A percentile compares a stretch with the other conserved stretches of the same genome.
Evolutionary conservation across 768 basidiomycete species (phyloP).

Genomic region (Russula sp.): DNA sequence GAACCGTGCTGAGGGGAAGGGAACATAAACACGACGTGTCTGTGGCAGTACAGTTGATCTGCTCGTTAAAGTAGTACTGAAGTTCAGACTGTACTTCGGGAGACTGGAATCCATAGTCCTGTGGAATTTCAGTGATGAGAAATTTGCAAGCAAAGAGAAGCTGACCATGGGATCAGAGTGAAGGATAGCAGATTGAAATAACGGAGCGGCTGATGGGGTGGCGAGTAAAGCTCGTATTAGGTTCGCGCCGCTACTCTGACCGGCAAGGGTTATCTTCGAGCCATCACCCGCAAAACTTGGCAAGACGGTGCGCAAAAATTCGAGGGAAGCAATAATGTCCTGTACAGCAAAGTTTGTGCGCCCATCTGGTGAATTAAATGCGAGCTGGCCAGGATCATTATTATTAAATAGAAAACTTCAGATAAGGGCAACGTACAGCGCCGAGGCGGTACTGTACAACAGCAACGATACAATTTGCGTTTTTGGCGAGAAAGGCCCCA

Average conservation of each 20-base stretch:
- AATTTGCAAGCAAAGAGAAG: background rate
- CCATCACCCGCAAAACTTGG: conserved; percentile 66
- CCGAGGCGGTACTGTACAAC: conserved; percentile 85
- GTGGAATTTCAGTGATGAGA: conserved; percentile 6
- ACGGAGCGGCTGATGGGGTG: conserved; percentile 60
- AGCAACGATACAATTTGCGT: conserved; percentile 72
- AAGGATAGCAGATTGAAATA: conserved; percentile 76
- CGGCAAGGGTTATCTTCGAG: conserved; percentile 69
- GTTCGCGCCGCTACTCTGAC: conserved; percentile 78
- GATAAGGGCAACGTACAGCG: conserved; percentile 46
- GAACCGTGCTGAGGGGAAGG: conserved; percentile 50
- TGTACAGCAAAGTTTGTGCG: conserved; percentile 68
- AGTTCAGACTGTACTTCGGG: conserved; percentile 52
- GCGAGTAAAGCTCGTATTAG: conserved; percentile 77
- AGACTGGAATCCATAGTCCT: conserved; percentile 74
- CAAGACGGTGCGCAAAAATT: conserved; percentile 56
- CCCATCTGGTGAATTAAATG: conserved; percentile 69
- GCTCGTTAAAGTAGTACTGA: conserved; percentile 49
- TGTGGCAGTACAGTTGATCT: conserved; percentile 46
- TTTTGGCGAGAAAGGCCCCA: conserved; percentile 68
- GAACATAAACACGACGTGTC: conserved; percentile 50
- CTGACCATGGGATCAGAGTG: conserved; percentile 87
- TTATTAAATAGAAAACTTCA: background rate
- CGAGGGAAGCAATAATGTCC: conserved; percentile 63
- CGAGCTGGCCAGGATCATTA: conserved; percentile 49